Evolutionary conservation across 2,329 filamentous ascomycete genomes (phyloP), one percentile per base, ranked within the genome.

Genomic region (Fusarium sp.): DNA sequence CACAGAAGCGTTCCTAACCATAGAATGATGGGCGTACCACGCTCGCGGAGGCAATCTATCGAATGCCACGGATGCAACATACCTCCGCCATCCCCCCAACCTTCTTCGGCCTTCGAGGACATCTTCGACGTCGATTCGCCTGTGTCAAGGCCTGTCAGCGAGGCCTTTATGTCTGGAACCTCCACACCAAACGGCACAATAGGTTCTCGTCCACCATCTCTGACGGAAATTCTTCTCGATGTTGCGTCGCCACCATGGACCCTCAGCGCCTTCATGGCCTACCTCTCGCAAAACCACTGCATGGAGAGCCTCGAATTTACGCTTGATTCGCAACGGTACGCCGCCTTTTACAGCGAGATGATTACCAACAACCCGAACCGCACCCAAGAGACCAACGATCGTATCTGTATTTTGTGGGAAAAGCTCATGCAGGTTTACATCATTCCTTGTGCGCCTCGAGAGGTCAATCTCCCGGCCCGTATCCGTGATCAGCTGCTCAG

Each of bases 261-360:
- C 0, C 87, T 98, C 14, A 92, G 91, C 69, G 96, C 96, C 38
- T 98, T 98, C 83, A 98, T 96, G 90, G 95, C 95, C 63, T 98
- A 97, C 79, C 88, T 98, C 8, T 98, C 96, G 2, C 95, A 97
- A 80, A 98, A 98, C 79, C 96, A 98, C 83, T 99, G 96, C 81
- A 86, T 98, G 74, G 96, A 99, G 83, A 98, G 95, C 3, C 87
- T 99, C 44, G 96, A 98, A 81, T 99, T 99, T 82, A 98, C 95
- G 45, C 92, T 98, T 87, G 96, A 98, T 81, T 93, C 96, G 28
- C 93, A 95, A 66, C 90, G 94, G 69, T 99, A 98, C 81, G 89
- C 90, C 59, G 84, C 90, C 66, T 89, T 90, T 63, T 85, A 89
- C 75, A 79, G 82, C 30, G 84, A 88, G 66, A 81, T 85, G 42